A percentile compares a stretch with the other conserved stretches of the same genome.
Conservation (phyloP, 2,329 filamentous ascomycete genomes). For the Hymenoscyphus fraxineus region DNA sequence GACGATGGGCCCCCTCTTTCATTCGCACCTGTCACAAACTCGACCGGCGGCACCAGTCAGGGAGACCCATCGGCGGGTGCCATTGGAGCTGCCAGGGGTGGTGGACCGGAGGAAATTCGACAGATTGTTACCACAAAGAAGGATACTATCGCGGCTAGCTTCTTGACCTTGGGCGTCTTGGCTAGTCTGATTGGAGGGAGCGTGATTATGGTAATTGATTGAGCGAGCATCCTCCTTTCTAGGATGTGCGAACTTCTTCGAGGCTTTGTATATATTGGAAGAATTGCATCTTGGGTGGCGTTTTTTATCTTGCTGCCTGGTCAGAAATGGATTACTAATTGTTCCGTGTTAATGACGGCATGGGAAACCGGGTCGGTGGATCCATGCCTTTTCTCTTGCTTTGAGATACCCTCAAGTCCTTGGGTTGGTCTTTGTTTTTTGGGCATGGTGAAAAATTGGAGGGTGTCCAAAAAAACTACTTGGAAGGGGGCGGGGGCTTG, state of each 20-base stretch:
- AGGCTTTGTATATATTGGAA: slow-evolving; percentile 3
- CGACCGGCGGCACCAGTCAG: slow-evolving; percentile 55
- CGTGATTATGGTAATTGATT: slow-evolving; percentile 44
- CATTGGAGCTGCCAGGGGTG: background rate
- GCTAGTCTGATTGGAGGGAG: slow-evolving; percentile 51
- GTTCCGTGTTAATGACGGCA: background rate
- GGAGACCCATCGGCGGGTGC: slow-evolving; percentile 33
- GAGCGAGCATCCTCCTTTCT: background rate
- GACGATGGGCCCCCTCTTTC: background rate
- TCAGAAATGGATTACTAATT: background rate
- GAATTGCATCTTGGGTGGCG: background rate
- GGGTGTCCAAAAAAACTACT: background rate
- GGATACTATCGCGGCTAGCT: slow-evolving; percentile 65
- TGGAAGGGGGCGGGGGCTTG: background rate
- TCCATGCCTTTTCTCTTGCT: background rate
- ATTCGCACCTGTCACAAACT: slow-evolving; percentile 43
- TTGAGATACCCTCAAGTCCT: background rate
- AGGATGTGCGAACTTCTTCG: background rate
- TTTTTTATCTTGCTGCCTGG: background rate
- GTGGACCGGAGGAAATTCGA: slow-evolving; percentile 1
- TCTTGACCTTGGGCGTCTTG: slow-evolving; percentile 56
- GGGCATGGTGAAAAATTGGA: background rate
- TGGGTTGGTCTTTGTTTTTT: background rate
- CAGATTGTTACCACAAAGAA: slow-evolving; percentile 39
- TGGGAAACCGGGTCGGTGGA: background rate